Base-by-base conservation (phyloP, 1,284 basidiomycete species). In the Sporisorium reilianum region DNA sequence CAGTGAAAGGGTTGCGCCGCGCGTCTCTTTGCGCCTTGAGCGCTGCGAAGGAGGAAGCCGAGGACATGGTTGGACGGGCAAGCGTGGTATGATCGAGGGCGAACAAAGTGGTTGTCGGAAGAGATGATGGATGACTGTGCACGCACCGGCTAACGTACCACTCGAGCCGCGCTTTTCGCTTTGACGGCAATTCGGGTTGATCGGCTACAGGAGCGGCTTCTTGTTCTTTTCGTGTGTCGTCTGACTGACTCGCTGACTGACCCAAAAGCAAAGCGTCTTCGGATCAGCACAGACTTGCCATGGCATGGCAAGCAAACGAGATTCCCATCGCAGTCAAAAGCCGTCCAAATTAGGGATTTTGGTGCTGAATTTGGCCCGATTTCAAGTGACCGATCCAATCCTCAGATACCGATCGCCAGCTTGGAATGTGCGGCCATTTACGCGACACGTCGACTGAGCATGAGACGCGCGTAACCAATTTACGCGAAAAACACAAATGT, bases 21-120 rank as follows among this genome's bases (percentile, higher is more conserved):
- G 70, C 64, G 28, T 73, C 61, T 34, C 70, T 60, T 30, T 73
- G 64, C 45, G 64, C 61, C 52, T 68, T 73, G 57, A 73, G 70
- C 36, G 70, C 64, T 8, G 70, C 64, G 30, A 73, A 73, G 9
- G 70, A 67, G 16, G 64, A 56, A 45, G 62, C 68, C 12, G 53
- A 51, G 30, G 60, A 49, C 61, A 63, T 63, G 42, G 8, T 36
- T 40, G 34, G n/a, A n/a, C n/a, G n/a, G n/a, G n/a, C n/a, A n/a
- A n/a, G n/a, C n/a, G n/a, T n/a, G n/a, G n/a, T n/a, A n/a, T n/a
- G n/a, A n/a, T n/a, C n/a, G n/a, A n/a, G n/a, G n/a, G n/a, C n/a
- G n/a, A n/a, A n/a, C n/a, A n/a, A n/a, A n/a, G n/a, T n/a, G n/a
- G n/a, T n/a, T n/a, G n/a, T n/a, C n/a, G n/a, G n/a, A n/a, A n/a